Evolutionary conservation across 768 basidiomycete genomes (phyloP).

Genomic region (Leccinum broughii): DNA sequence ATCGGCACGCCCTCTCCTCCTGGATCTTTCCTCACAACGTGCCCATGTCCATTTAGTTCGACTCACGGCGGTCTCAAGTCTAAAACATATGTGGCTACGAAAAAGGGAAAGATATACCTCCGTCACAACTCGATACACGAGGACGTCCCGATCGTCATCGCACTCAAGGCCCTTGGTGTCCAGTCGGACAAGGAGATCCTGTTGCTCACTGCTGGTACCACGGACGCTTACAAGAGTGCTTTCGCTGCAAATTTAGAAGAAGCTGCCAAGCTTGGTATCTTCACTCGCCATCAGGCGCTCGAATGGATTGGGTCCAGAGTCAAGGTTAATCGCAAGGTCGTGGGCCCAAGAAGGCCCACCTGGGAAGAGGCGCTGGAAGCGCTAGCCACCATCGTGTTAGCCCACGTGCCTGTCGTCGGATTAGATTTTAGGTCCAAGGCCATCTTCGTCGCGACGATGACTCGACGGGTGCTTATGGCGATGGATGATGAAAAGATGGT

Average conservation of each 20-base stretch:
- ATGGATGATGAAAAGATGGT: slow-evolving; percentile 97
- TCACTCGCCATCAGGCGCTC: slow-evolving; percentile 90
- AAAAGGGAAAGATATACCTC: slow-evolving; percentile 92
- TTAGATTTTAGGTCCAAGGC: slow-evolving; percentile 93
- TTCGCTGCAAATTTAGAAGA: slow-evolving; percentile 95
- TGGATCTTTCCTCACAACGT: slow-evolving; percentile 9
- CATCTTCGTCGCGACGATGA: slow-evolving; percentile 98
- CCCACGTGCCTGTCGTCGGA: slow-evolving; percentile 89
- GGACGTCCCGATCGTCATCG: slow-evolving; percentile 94
- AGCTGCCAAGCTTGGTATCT: slow-evolving; percentile 85
- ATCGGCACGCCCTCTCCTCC: neutral
- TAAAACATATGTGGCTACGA: slow-evolving; percentile 96
- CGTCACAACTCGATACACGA: slow-evolving; percentile 98
- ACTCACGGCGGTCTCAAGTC: slow-evolving; percentile 88
- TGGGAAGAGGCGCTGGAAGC: slow-evolving; percentile 97
- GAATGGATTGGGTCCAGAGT: slow-evolving; percentile 95
- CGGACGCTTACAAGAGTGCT: slow-evolving; percentile 80
- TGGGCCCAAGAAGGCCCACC: slow-evolving; percentile 79
- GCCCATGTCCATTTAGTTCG: slow-evolving; percentile 46
- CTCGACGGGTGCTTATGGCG: slow-evolving; percentile 91
- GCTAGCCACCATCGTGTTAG: slow-evolving; percentile 94
- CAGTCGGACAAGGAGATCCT: slow-evolving; percentile 98
- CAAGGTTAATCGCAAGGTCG: slow-evolving; percentile 78
- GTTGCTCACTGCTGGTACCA: slow-evolving; percentile 87
- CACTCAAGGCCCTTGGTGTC: slow-evolving; percentile 93